phyloP scores from a whole-genome alignment of 1,284 basidiomycete species.

The Cryptococcus neoformans region DNA sequence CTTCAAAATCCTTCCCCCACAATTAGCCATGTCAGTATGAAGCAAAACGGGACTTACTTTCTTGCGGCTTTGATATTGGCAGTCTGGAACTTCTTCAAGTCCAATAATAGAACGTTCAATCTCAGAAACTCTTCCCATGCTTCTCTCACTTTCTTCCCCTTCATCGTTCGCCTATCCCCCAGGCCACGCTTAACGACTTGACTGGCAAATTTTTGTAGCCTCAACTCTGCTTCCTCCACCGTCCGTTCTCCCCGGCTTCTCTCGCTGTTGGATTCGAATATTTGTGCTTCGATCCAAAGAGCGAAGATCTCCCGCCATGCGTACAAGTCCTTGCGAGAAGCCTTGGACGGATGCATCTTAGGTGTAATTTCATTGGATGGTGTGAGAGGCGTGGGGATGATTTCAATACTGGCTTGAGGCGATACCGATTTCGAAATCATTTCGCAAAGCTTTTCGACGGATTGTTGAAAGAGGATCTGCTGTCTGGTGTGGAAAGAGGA shows the following conservation, averaged over 20 bases:
- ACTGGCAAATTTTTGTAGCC: slow-evolving; percentile 67
- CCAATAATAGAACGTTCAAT: slow-evolving; percentile 76
- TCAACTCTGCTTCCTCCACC: slow-evolving; percentile 67
- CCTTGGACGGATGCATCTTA: slow-evolving; percentile 3
- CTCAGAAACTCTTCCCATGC: slow-evolving; percentile 76
- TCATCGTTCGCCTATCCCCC: slow-evolving; percentile 60
- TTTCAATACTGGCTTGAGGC: slow-evolving; percentile 47
- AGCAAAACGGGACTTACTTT: slow-evolving; percentile 51
- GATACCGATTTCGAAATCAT: slow-evolving; percentile 61
- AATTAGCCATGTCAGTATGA: background rate
- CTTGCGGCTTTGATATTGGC: slow-evolving; percentile 86
- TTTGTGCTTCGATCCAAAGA: slow-evolving; percentile 79
- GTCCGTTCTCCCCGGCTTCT: slow-evolving; percentile 68
- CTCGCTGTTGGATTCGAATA: slow-evolving; percentile 81
- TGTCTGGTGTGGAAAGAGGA: slow-evolving; percentile 63
- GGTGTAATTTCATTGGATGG: slow-evolving; percentile 1
- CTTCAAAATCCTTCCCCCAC: slow-evolving; percentile 64
- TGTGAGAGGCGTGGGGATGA: slow-evolving; percentile 27
- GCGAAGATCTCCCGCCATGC: slow-evolving; percentile 89
- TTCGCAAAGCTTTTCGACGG: slow-evolving; percentile 61
- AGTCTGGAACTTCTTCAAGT: slow-evolving; percentile 83
- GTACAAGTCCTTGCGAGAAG: slow-evolving; percentile 64
- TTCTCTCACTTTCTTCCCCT: slow-evolving; percentile 60
- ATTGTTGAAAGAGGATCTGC: slow-evolving; percentile 61
- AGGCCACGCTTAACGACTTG: slow-evolving; percentile 63